Evolutionary conservation across 2,329 filamentous ascomycete species (phyloP).

Genomic region (Reticulascus tulasneorum): DNA sequence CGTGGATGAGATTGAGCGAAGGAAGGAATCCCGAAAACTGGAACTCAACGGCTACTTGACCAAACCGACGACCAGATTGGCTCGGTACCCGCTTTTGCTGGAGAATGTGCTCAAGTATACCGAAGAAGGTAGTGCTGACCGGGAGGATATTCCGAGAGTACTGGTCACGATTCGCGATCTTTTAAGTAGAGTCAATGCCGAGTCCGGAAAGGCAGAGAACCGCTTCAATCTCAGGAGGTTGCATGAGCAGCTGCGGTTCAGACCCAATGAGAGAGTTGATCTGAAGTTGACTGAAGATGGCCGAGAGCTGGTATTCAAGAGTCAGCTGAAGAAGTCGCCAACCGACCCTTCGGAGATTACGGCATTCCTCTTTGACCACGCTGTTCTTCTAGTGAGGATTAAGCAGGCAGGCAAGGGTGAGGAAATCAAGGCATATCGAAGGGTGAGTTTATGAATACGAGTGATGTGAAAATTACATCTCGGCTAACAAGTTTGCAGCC

Average conservation of each 20-base stretch:
- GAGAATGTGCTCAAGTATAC: slow-evolving; percentile 93
- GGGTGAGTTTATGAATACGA: slow-evolving; percentile 34
- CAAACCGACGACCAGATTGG: slow-evolving; percentile 92
- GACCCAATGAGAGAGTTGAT: slow-evolving; percentile 85
- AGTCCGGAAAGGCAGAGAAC: slow-evolving; percentile 96
- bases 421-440: slow-evolving; percentile 90
- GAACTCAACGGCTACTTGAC: slow-evolving; percentile 97
- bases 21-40: slow-evolving; percentile 94
- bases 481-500: slow-evolving; percentile 47
- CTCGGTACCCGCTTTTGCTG: slow-evolving; percentile 85
- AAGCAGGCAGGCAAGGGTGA: slow-evolving; percentile 92
- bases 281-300: slow-evolving; percentile 91
- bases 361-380: slow-evolving; percentile 94
- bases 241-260: slow-evolving; percentile 88
- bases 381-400: slow-evolving; percentile 82
- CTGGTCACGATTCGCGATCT: slow-evolving; percentile 83
- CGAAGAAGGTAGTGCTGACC: slow-evolving; percentile 82
- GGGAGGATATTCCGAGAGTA: slow-evolving; percentile 86
- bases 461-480: not conserved
- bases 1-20: slow-evolving; percentile 91
- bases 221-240: slow-evolving; percentile 92
- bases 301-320: slow-evolving; percentile 91
- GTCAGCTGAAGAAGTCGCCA: slow-evolving; percentile 85
- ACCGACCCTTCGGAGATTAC: slow-evolving; percentile 78
- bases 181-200: slow-evolving; percentile 82